Evolutionary conservation across 1,284 basidiomycete species (phyloP), one percentile per base, ranked within the genome.

Genomic region (Coniophora puteana): DNA sequence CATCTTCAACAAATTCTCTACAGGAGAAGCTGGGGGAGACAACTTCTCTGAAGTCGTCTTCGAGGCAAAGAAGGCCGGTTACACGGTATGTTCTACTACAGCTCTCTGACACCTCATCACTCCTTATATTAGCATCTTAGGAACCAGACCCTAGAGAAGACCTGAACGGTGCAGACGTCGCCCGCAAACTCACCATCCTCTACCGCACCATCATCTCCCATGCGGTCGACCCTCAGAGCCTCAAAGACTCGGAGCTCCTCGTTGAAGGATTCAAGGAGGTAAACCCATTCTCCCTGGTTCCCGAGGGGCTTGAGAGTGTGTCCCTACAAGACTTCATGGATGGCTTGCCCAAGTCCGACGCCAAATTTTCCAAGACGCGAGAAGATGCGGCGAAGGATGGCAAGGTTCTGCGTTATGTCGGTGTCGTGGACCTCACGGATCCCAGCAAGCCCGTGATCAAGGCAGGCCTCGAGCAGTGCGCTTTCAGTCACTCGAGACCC

Each of bases 141-240:
- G 95, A 99, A 71, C 96, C 96, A 4, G 91, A 99, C 64, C 95
- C 95, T 0, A 90, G 84, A 37, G 95, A 98, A 57, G 96, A 99
- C 61, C 80, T 99, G 21, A 93, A 91, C 43, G 96, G 96, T 4
- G 89, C 89, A 28, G 95, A 99, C 63, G 96, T 99, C 22, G 94
- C 94, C 1, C 84, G 95, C 38, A 99, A 99, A 63, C 80, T 99
- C 38, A 91, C 92, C 36, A 99, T 99, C 62, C 78, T 99, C 38
- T 87, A 92, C 1, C 85, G 95, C 38, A 77, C 82, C 51, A 76
- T 94, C 43, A n/a, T n/a, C n/a, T n/a, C n/a, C n/a, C n/a, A n/a
- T n/a, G n/a, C n/a, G n/a, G n/a, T n/a, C n/a, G n/a, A n/a, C n/a
- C n/a, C n/a, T n/a, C n/a, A n/a, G n/a, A n/a, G n/a, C n/a, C n/a